Percentiles rank a stretch among this genome's conserved stretches.
Conservation (phyloP, 2,329 filamentous ascomycete genomes). For the Microdochium paspali region DNA sequence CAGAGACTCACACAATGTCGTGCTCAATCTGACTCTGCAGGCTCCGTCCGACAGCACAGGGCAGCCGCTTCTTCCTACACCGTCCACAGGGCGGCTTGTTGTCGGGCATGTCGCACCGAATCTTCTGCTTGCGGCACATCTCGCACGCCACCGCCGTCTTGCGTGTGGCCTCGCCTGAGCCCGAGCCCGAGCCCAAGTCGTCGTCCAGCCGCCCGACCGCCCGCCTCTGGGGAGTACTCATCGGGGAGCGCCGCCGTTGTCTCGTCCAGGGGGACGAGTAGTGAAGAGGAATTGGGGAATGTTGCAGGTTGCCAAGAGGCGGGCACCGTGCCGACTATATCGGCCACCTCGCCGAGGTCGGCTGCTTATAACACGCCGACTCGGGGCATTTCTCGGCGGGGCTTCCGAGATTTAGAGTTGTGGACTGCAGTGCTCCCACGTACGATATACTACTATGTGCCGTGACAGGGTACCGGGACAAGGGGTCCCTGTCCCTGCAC, state of each 20-base stretch:
- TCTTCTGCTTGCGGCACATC: slow-evolving; percentile 5
- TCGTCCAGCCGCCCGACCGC: neutral
- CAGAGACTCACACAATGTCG: slow-evolving; percentile 2
- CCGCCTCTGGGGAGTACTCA: neutral
- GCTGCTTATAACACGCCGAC: too few species aligned
- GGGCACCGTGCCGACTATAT: neutral
- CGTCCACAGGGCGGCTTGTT: slow-evolving; percentile 3
- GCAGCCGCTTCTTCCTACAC: slow-evolving; percentile 3
- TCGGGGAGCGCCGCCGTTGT: neutral
- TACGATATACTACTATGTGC: too few species aligned
- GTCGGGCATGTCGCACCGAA: slow-evolving; percentile 3
- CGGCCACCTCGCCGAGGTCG: neutral
- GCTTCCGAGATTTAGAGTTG: neutral
- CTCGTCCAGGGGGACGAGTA: neutral
- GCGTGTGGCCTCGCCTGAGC: neutral
- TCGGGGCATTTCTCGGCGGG: too few species aligned
- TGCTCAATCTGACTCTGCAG: slow-evolving; percentile 5
- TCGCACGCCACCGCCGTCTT: slow-evolving; percentile 3
- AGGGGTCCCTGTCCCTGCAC: too few species aligned
- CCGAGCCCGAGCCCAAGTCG: neutral
- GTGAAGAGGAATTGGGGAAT: neutral
- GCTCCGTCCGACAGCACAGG: slow-evolving; percentile 3
- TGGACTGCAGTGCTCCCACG: too few species aligned
- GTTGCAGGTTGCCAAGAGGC: neutral
- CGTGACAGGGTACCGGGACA: too few species aligned